Evolutionary conservation across 2,329 filamentous ascomycete genomes (phyloP).

Genomic region (Fonsecaea pedrosoi): DNA sequence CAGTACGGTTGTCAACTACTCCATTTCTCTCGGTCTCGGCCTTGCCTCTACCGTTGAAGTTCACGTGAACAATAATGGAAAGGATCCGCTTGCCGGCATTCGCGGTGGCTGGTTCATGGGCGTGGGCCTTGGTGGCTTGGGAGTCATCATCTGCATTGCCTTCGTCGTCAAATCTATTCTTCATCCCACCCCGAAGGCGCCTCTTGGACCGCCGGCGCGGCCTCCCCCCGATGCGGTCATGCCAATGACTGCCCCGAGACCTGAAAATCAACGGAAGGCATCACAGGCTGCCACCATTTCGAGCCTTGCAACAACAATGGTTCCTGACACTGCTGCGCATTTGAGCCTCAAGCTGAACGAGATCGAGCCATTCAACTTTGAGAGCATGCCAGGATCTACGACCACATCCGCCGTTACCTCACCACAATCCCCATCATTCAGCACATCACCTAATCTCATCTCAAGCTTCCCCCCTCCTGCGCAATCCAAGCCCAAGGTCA

Average conservation of each 20-base stretch:
- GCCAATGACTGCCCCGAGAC: slow-evolving; percentile 19
- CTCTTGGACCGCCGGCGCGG: slow-evolving; percentile 23
- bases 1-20: slow-evolving; percentile 42
- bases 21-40: slow-evolving; percentile 41
- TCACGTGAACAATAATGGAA: slow-evolving; percentile 36
- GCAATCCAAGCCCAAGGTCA: slow-evolving; percentile 1
- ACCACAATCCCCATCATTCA: slow-evolving; percentile 7
- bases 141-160: slow-evolving; percentile 35
- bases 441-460: slow-evolving; percentile 4
- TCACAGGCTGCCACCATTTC: slow-evolving; percentile 22
- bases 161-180: slow-evolving; percentile 34
- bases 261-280: slow-evolving; percentile 5
- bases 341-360: slow-evolving; percentile 21
- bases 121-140: slow-evolving; percentile 39
- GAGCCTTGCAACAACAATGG: slow-evolving; percentile 30
- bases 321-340: slow-evolving; percentile 20
- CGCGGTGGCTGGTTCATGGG: slow-evolving; percentile 41
- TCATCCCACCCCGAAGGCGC: slow-evolving; percentile 18
- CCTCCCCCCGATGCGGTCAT: slow-evolving; percentile 1
- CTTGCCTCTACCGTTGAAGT: slow-evolving; percentile 41
- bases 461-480: background rate
- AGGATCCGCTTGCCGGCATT: slow-evolving; percentile 38
- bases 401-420: background rate
- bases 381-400: slow-evolving; percentile 16
- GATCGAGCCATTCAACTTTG: slow-evolving; percentile 27